Conservation (phyloP, 2,329 filamentous ascomycete species). For the Cladosporium sp. region DNA sequence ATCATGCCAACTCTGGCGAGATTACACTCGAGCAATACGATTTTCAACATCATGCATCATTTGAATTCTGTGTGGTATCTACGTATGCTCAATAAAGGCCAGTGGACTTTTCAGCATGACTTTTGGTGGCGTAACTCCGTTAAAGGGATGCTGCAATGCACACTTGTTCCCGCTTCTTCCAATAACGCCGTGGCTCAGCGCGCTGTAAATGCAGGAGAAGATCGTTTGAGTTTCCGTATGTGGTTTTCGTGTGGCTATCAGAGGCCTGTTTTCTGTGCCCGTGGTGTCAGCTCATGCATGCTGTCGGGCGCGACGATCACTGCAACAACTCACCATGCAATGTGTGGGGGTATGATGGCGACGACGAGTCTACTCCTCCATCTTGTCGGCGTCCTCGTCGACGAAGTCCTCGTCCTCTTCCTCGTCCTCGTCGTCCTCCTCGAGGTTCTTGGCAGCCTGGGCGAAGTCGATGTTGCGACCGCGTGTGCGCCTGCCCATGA, state of each 20-base stretch:
- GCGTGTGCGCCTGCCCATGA: slow-evolving; percentile 81
- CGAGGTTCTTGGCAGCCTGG: slow-evolving; percentile 80
- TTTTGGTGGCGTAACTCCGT: slow-evolving; percentile 17
- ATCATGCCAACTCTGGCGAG: not conserved
- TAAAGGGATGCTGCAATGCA: slow-evolving; percentile 12
- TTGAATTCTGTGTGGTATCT: slow-evolving; percentile 11
- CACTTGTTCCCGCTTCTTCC: slow-evolving; percentile 12
- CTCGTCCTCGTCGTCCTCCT: slow-evolving; percentile 73
- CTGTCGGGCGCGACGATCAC: not conserved
- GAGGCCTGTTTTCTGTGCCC: not conserved
- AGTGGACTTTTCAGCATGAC: slow-evolving; percentile 4
- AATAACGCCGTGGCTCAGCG: slow-evolving; percentile 17
- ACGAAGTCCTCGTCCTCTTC: slow-evolving; percentile 71
- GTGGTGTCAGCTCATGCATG: not conserved
- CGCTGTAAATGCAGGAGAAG: slow-evolving; percentile 12
- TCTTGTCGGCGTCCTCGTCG: slow-evolving; percentile 68
- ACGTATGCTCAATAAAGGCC: slow-evolving; percentile 13
- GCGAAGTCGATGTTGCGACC: slow-evolving; percentile 91
- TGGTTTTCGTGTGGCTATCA: slow-evolving; percentile 10
- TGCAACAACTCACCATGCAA: not conserved
- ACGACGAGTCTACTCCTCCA: slow-evolving; percentile 56
- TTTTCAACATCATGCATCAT: not conserved
- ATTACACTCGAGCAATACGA: not conserved
- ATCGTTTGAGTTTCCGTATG: slow-evolving; percentile 11
- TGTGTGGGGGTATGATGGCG: not conserved